Evolutionary conservation across 306 rosid genomes (phyloP).

Genomic region (Rosa multiflora): DNA sequence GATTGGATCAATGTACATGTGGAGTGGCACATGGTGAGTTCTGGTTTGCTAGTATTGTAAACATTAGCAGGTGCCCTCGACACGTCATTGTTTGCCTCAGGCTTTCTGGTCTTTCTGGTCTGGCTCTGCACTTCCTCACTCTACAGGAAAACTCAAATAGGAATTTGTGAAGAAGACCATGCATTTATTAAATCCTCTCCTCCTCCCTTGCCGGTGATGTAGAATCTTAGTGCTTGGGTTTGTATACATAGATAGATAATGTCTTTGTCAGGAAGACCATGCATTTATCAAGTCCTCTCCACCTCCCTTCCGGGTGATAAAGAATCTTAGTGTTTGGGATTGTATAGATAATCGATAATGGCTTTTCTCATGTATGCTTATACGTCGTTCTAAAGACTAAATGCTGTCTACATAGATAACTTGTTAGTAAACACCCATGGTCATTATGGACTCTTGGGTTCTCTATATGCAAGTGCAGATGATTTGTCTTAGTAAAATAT

Average conservation of each 20-base stretch:
- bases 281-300: background rate
- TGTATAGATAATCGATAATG: background rate
- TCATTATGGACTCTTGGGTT: background rate
- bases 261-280: background rate
- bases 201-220: background rate
- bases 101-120: conserved; percentile 47
- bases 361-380: background rate
- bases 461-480: background rate
- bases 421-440: background rate
- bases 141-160: conserved; percentile 51
- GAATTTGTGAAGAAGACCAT: conserved; percentile 9
- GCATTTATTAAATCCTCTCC: background rate
- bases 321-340: background rate
- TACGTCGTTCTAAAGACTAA: background rate
- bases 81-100: conserved; percentile 48
- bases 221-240: background rate
- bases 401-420: background rate
- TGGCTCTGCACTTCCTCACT: conserved; percentile 57
- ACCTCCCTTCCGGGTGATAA: background rate
- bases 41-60: conserved; percentile 55
- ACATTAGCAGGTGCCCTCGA: conserved; percentile 51
- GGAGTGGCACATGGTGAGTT: conserved; percentile 52
- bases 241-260: background rate
- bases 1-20: conserved; percentile 51
- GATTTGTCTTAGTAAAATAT: background rate